A percentile compares a stretch with the other conserved stretches of the same genome.
phyloP scores from a whole-genome alignment of 805 yeast genomes.

The Ascoidea rubescens region DNA sequence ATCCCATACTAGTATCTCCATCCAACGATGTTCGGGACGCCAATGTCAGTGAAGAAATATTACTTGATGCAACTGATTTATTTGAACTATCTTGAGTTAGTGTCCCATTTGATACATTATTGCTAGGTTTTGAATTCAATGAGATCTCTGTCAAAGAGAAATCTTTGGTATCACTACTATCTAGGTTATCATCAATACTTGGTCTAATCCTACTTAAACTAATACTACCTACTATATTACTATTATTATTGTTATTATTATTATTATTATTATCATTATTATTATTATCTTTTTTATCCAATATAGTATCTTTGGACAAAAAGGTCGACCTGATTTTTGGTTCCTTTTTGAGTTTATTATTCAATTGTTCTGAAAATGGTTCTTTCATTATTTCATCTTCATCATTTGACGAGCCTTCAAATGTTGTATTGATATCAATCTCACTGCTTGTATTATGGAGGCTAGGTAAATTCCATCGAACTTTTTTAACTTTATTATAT shows the following conservation, averaged over 20 bases:
- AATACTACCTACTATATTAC: too few relatives aligned
- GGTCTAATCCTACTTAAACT: too few relatives aligned
- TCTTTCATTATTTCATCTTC: neutral
- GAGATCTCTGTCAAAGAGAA: conserved; percentile 1
- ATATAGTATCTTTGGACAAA: too few relatives aligned
- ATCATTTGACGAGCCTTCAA: conserved; percentile 1
- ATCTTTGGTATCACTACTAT: conserved; percentile 2
- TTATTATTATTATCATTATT: too few relatives aligned
- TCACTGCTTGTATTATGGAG: neutral
- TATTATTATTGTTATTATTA: too few relatives aligned
- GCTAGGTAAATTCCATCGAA: conserved; percentile 30
- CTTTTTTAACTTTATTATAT: conserved; percentile 22
- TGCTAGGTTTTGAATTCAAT: neutral
- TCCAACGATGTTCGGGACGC: neutral
- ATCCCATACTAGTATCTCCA: neutral
- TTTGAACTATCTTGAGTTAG: too few relatives aligned
- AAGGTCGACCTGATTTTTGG: neutral
- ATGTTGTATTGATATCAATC: too few relatives aligned
- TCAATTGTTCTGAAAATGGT: neutral
- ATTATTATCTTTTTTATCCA: too few relatives aligned
- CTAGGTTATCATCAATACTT: neutral
- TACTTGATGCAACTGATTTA: too few relatives aligned
- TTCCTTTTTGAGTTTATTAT: neutral
- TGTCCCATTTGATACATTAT: neutral
- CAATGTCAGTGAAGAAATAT: neutral